Percentiles rank a stretch among this genome's conserved stretches.
Conservation (phyloP, 352 stramenopile genomes). For the Phytophthora ramorum region DNA sequence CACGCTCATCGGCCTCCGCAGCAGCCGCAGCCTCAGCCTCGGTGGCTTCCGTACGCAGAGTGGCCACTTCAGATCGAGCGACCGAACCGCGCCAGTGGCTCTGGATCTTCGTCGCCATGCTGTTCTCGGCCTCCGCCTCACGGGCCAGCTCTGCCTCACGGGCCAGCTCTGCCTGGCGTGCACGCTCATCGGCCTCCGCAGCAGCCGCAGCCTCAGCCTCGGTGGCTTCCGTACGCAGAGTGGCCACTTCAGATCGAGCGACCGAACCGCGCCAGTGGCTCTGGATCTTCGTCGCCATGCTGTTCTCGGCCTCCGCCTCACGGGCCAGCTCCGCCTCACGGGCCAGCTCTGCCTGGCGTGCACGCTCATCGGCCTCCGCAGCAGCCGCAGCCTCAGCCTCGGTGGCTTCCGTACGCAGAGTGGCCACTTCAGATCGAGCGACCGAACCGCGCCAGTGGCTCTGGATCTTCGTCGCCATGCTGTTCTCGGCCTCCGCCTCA, state of each 20-base stretch:
- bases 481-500: neutral
- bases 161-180: neutral
- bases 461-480: neutral
- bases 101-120: neutral
- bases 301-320: neutral
- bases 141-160: neutral
- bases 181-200: neutral
- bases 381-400: neutral
- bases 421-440: neutral
- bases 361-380: neutral
- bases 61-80: neutral
- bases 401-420: neutral
- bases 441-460: neutral
- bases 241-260: neutral
- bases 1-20: neutral
- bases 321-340: neutral
- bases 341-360: neutral
- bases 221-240: neutral
- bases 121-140: neutral
- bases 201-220: neutral
- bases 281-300: neutral
- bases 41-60: neutral
- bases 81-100: neutral
- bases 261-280: neutral
- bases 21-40: neutral